Percentiles rank a stretch among this genome's conserved stretches.
phyloP scores from a whole-genome alignment of 495 filamentous ascomycete genomes.

The Tuber borchii region DNA sequence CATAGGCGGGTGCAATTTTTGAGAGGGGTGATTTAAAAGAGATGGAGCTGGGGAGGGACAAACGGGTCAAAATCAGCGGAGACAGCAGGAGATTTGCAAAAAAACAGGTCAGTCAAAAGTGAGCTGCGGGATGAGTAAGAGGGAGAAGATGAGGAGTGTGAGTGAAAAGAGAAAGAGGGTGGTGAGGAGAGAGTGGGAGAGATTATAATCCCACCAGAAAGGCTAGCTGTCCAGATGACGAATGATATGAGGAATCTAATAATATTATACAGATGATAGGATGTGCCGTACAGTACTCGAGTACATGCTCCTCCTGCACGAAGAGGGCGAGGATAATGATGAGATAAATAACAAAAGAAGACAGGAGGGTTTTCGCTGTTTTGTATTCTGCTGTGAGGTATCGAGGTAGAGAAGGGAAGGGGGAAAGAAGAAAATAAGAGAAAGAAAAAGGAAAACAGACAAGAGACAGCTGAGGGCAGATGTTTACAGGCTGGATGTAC shows the following conservation, averaged over 20 bases:
- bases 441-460: not conserved
- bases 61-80: not conserved
- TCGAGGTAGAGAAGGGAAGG: not conserved
- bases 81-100: not conserved
- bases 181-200: not conserved
- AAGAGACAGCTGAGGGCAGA: not conserved
- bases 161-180: not conserved
- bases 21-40: not conserved
- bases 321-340: not conserved
- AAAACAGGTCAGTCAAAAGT: conserved; percentile 2
- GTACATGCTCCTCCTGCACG: not conserved
- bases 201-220: not conserved
- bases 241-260: not conserved
- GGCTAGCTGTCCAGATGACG: not conserved
- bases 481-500: conserved; percentile 1
- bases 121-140: conserved; percentile 1
- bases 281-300: not conserved
- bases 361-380: not conserved
- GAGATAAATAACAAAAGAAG: not conserved
- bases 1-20: not conserved
- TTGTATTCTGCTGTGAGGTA: not conserved
- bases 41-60: conserved; percentile 3
- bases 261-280: not conserved
- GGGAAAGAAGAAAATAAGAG: not conserved
- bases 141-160: not conserved